Evolutionary conservation across 306 rosid species (phyloP).

Genomic region (Vachellia pachyceras): DNA sequence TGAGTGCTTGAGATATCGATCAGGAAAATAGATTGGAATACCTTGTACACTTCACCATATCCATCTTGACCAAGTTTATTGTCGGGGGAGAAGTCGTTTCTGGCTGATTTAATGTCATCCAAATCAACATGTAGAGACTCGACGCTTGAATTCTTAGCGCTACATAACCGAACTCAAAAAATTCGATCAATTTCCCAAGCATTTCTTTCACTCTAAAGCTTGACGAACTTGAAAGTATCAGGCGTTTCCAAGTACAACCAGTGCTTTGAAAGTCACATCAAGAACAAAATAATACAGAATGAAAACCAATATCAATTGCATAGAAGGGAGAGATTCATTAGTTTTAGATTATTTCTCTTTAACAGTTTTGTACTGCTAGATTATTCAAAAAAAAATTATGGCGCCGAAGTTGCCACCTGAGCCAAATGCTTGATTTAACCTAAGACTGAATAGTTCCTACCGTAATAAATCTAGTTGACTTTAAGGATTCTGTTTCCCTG

Average conservation of each 20-base stretch:
- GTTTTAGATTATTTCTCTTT: not conserved
- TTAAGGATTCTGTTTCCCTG: constrained; percentile 41
- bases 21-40: too few relatives aligned
- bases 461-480: constrained; percentile 15
- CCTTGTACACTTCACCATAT: too few relatives aligned
- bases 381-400: constrained; percentile 10
- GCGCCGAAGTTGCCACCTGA: constrained; percentile 1
- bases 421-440: constrained; percentile 1
- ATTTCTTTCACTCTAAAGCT: too few relatives aligned
- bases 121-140: too few relatives aligned
- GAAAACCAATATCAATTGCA: not conserved
- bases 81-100: too few relatives aligned
- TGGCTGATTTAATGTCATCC: too few relatives aligned
- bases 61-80: too few relatives aligned
- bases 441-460: not conserved
- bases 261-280: not conserved
- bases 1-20: too few relatives aligned
- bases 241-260: not conserved
- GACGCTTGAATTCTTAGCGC: too few relatives aligned
- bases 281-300: not conserved
- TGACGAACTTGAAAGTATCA: not conserved
- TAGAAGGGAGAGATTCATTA: not conserved
- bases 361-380: constrained; percentile 6
- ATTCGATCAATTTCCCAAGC: too few relatives aligned
- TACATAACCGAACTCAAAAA: too few relatives aligned